These are phyloP conservation scores for Pigoraptor vietnamica DNA, from an alignment of 78 protist species.

Conservation along the genomic window DNA sequence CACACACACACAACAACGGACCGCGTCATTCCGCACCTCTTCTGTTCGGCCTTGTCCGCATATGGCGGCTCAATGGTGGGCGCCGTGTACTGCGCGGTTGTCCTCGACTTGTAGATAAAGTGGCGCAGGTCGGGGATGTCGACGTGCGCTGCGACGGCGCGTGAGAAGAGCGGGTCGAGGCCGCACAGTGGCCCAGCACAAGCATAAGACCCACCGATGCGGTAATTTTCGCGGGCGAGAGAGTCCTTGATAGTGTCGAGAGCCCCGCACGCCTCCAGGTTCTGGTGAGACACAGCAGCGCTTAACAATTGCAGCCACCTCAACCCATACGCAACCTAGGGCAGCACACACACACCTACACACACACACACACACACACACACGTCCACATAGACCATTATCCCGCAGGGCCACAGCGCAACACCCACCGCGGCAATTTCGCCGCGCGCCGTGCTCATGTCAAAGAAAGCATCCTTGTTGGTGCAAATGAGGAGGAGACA, in stretches of 20 bases:
- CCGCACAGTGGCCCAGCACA: too few relatives aligned
- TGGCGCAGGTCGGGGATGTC: conserved; percentile 3
- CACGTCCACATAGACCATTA: too few relatives aligned
- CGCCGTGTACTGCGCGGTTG: neutral
- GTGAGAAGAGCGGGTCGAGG: too few relatives aligned
- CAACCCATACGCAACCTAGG: too few relatives aligned
- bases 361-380: too few relatives aligned
- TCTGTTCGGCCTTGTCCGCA: neutral
- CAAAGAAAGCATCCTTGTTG: neutral
- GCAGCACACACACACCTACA: too few relatives aligned
- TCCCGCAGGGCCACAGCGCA: too few relatives aligned
- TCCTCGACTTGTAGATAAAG: conserved; percentile 5
- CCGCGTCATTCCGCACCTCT: neutral
- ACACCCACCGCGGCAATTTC: neutral
- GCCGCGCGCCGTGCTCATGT: neutral
- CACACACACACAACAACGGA: neutral
- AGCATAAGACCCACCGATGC: neutral
- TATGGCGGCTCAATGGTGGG: conserved; percentile 6
- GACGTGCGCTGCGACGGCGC: neutral
- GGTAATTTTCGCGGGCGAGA: neutral
- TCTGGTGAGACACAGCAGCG: too few relatives aligned
- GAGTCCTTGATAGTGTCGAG: neutral
- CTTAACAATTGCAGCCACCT: too few relatives aligned
- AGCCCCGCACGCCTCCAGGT: neutral
- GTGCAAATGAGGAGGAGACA: neutral